Evolutionary conservation across 345 rosid genomes (phyloP).

Genomic region (Populus euphratica): DNA sequence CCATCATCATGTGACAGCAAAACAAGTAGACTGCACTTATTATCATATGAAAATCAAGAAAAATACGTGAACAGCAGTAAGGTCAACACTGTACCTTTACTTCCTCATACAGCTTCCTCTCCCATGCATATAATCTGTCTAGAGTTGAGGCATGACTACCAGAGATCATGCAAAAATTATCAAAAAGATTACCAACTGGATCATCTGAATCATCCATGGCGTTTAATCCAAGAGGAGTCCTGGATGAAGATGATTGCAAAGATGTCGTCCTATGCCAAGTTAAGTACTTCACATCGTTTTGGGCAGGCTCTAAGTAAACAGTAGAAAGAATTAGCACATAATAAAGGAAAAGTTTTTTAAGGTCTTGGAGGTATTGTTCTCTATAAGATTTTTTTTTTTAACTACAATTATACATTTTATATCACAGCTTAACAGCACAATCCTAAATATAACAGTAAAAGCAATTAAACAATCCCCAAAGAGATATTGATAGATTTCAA

Average conservation of each 20-base stretch:
- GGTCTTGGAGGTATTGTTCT: not conserved
- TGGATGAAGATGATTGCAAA: slow-evolving; percentile 70
- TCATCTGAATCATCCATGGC: slow-evolving; percentile 60
- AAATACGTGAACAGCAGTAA: not conserved
- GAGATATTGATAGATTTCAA: not conserved
- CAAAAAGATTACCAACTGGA: slow-evolving; percentile 51
- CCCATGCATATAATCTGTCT: slow-evolving; percentile 95
- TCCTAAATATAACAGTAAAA: not conserved
- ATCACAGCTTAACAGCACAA: not conserved
- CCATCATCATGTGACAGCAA: not conserved
- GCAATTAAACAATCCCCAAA: not conserved
- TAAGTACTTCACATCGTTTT: slow-evolving; percentile 57
- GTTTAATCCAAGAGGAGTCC: slow-evolving; percentile 61
- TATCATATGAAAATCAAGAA: not conserved
- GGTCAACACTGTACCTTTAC: slow-evolving; percentile 54
- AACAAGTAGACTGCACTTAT: not conserved
- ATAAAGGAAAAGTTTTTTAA: not conserved
- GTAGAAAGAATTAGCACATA: slow-evolving; percentile 20
- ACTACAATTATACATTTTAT: not conserved
- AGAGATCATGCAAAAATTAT: slow-evolving; percentile 73
- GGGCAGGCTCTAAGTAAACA: slow-evolving; percentile 60
- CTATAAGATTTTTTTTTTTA: not conserved
- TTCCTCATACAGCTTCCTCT: slow-evolving; percentile 94
- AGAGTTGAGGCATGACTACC: slow-evolving; percentile 95
- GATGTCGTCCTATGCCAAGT: slow-evolving; percentile 96